Percentiles rank a stretch among this genome's conserved stretches.
phyloP scores from a whole-genome alignment of 345 rosid genomes.

The Brassica nigra region DNA sequence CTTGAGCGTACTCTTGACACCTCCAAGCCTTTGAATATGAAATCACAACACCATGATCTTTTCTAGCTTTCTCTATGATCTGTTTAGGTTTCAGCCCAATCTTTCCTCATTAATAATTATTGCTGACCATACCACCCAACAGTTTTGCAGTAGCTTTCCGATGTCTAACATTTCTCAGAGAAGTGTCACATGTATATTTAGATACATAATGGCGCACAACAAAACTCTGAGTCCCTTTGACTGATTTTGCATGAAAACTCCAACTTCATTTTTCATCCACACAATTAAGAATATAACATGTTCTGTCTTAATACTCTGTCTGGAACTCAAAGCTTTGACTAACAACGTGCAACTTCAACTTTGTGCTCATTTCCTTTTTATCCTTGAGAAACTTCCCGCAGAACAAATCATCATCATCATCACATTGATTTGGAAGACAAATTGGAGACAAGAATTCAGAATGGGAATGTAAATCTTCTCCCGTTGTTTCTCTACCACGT shows the following conservation, averaged over 20 bases:
- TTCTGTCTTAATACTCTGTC: background rate
- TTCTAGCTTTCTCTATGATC: background rate
- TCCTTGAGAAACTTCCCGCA: background rate
- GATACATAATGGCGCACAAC: background rate
- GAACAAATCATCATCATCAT: background rate
- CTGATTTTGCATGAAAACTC: background rate
- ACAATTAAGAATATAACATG: background rate
- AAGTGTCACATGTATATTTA: background rate
- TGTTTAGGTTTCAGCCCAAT: background rate
- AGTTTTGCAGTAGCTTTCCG: background rate
- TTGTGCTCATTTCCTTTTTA: background rate
- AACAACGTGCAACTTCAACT: background rate
- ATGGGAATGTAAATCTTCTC: background rate
- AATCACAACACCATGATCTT: background rate
- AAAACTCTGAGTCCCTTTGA: background rate
- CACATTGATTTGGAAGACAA: background rate
- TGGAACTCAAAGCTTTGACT: background rate
- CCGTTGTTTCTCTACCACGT: background rate
- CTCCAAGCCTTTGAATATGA: too few species aligned
- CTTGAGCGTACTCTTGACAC: too few species aligned
- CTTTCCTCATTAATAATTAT: background rate
- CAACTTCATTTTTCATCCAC: background rate
- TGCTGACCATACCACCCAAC: background rate
- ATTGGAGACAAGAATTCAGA: background rate
- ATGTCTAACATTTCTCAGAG: background rate